Conservation (phyloP, 1,284 basidiomycete genomes). For the Ceratobasidium papillatum region DNA sequence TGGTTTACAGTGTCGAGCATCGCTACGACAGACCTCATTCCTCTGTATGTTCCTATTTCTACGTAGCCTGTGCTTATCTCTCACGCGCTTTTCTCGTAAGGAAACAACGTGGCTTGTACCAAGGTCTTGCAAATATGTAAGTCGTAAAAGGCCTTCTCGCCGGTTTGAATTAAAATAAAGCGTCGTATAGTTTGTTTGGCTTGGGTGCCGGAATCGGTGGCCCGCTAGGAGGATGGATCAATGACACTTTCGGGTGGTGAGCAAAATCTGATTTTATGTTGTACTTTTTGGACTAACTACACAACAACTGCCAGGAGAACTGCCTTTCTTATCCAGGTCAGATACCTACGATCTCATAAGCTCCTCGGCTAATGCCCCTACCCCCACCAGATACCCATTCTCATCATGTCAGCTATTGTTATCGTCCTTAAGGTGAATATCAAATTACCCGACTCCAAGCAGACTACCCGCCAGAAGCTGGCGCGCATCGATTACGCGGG, state of each 20-base stretch:
- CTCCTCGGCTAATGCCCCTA: background rate
- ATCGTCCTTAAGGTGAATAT: constrained; percentile 80
- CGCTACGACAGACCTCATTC: constrained; percentile 80
- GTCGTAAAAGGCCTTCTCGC: constrained; percentile 46
- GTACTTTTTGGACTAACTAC: background rate
- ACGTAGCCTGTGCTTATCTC: background rate
- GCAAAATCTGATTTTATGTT: constrained; percentile 48
- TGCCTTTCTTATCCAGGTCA: constrained; percentile 69
- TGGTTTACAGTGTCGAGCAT: constrained; percentile 71
- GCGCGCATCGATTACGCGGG: constrained; percentile 84
- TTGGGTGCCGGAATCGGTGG: constrained; percentile 85
- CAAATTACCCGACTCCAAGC: constrained; percentile 65
- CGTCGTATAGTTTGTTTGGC: constrained; percentile 67
- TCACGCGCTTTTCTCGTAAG: constrained; percentile 55
- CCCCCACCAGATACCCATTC: constrained; percentile 69
- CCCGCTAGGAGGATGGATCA: constrained; percentile 87
- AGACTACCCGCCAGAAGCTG: constrained; percentile 69
- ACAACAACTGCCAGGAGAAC: constrained; percentile 49
- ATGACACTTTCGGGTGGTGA: constrained; percentile 84
- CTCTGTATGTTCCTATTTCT: constrained; percentile 64
- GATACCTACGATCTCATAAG: constrained; percentile 43
- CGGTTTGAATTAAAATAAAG: constrained; percentile 33
- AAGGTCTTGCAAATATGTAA: constrained; percentile 88
- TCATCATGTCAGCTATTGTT: constrained; percentile 72
- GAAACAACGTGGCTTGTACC: constrained; percentile 85